Conservation (phyloP, 768 basidiomycete genomes). For the Crucibulum laeve region DNA sequence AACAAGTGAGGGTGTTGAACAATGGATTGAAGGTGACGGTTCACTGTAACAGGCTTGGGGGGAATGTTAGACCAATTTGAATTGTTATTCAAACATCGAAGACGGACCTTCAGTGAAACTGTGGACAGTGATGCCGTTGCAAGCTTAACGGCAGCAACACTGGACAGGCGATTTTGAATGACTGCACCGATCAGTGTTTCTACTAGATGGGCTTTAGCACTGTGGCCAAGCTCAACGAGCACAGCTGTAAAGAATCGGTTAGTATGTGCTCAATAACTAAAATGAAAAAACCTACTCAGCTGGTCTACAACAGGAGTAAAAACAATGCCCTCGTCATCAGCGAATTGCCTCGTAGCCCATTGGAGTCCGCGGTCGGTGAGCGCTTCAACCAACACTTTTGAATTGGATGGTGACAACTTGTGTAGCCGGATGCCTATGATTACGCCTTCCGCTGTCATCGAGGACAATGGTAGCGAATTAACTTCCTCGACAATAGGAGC, state of each 20-base stretch:
- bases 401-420: slow-evolving; percentile 11
- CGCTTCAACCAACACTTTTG: slow-evolving; percentile 16
- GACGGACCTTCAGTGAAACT: slow-evolving; percentile 59
- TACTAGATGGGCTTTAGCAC: slow-evolving; percentile 52
- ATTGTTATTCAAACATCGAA: neutral
- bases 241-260: slow-evolving; percentile 17
- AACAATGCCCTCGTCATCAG: slow-evolving; percentile 22
- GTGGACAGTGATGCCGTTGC: slow-evolving; percentile 32
- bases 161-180: slow-evolving; percentile 55
- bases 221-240: slow-evolving; percentile 22
- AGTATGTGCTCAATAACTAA: slow-evolving; percentile 1
- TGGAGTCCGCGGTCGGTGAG: slow-evolving; percentile 46
- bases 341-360: slow-evolving; percentile 47
- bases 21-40: slow-evolving; percentile 71
- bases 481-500: slow-evolving; percentile 21
- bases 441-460: slow-evolving; percentile 23
- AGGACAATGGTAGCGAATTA: slow-evolving; percentile 15
- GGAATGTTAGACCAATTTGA: slow-evolving; percentile 3
- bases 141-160: slow-evolving; percentile 36
- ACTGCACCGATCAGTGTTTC: slow-evolving; percentile 69
- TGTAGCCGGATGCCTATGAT: slow-evolving; percentile 24
- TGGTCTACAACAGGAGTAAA: slow-evolving; percentile 20
- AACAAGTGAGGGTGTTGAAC: slow-evolving; percentile 67
- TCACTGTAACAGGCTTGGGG: slow-evolving; percentile 62
- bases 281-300: slow-evolving; percentile 30